Evolutionary conservation across 2,329 filamentous ascomycete species (phyloP), one percentile per base, ranked within the genome.

Genomic region (Orbilia oligospora): DNA sequence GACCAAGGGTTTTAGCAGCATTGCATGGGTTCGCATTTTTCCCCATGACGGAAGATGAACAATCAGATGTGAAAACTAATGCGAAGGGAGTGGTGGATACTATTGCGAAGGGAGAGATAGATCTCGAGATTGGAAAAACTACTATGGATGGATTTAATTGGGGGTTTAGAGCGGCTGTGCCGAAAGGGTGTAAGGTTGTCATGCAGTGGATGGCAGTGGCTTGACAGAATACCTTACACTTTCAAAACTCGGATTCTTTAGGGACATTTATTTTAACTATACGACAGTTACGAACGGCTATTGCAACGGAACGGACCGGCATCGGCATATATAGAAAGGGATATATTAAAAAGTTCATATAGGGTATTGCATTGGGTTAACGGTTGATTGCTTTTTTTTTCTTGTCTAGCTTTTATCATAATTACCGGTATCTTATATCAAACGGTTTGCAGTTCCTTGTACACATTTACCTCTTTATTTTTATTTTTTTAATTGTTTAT

Each of bases 191-290:
- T 33, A 77, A 71, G 46, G 51, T 77, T 30, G 63, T 77, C 9
- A 77, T 77, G 73, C 73, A 77, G 33, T 77, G 73, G 73, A 68
- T 77, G 14, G 73, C 73, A 30, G 30, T 77, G 27, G 68, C 63
- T 24, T 77, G 46, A 76, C 5, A 3, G 3, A 8, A 56, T 18
- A 5, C 14, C 20, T 22, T 24, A 53, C 2, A 33, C 16, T 53
- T 20, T n/a, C 6, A 30, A 10, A 41, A 9, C 38, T 41, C 16
- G 14, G 38, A 16, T 16, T 41, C 3, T 41, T 41, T 16, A 41
- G 33, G 24, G 64, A 24, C 20, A 14, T 16, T 12, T 41, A 53
- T 51, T 22, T 48, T 46, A 22, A 5, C n/a, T 58, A 58, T 22
- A 58, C 53, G 53, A 58, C 16, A 38, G 53, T 58, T 38, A 58